Conservation (phyloP, 176 grass and related monocot species). For the Zoysia pacifica region DNA sequence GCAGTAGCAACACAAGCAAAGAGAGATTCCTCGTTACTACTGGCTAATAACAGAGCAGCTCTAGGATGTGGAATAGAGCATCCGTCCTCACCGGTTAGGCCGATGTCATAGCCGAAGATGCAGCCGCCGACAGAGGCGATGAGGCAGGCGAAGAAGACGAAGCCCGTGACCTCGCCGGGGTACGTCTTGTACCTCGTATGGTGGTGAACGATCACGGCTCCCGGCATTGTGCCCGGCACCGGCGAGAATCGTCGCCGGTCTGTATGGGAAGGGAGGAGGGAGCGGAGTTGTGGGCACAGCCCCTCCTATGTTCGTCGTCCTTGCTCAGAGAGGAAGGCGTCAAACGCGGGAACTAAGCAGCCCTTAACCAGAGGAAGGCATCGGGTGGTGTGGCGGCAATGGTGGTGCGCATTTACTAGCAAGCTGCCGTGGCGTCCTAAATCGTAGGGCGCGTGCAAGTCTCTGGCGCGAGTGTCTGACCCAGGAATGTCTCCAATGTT, state of each 20-base stretch:
- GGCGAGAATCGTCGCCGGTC: not conserved
- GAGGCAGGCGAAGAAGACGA: slow-evolving; percentile 53
- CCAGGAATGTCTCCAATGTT: slow-evolving; percentile 18
- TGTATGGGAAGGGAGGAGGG: not conserved
- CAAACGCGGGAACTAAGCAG: slow-evolving; percentile 3
- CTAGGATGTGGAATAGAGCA: not conserved
- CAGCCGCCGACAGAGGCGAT: slow-evolving; percentile 54
- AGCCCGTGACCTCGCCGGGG: slow-evolving; percentile 54
- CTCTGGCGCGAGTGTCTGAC: not conserved
- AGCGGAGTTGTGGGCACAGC: not conserved
- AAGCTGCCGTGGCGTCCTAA: slow-evolving; percentile 19
- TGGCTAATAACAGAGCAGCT: not conserved
- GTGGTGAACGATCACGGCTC: slow-evolving; percentile 59
- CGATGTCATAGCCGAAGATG: slow-evolving; percentile 69
- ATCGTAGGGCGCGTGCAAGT: slow-evolving; percentile 20
- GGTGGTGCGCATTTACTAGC: not conserved
- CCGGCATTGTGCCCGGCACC: slow-evolving; percentile 42
- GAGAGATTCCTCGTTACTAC: not conserved
- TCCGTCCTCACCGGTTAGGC: slow-evolving; percentile 36
- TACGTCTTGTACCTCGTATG: slow-evolving; percentile 51
- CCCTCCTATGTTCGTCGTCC: slow-evolving; percentile 14
- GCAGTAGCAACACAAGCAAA: not conserved
- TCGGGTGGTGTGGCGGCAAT: slow-evolving; percentile 31
- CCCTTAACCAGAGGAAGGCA: not conserved
- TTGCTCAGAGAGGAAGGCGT: slow-evolving; percentile 29